Base-by-base conservation (phyloP, 108 stramenopile genomes). In the Nitzschia inconspicua region DNA sequence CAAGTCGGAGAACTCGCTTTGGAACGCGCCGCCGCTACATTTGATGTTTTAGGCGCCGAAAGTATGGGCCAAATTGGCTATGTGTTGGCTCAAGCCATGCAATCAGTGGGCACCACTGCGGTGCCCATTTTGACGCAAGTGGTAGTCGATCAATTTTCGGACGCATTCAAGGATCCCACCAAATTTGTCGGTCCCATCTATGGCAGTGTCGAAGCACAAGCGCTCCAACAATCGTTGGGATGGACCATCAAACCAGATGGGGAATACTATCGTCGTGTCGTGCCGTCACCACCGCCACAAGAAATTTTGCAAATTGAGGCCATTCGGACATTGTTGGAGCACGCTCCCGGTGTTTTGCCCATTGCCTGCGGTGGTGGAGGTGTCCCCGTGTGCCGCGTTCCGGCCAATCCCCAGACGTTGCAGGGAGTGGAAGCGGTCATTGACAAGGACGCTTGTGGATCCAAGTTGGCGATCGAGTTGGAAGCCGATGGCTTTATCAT, bases 291-390 rank as follows among this genome's bases (percentile, higher is more conserved):
- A 16, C 79, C 69, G 3, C 89, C 89, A n/a, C 31, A 68, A 47
- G 85, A 86, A 69, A 87, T 90, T 43, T 58, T 90, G 46, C 89
- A 90, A 74, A 56, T 90, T n/a, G 85, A 85, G 3, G 85, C 89
- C 31, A 77, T 87, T 57, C 55, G 52, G 44, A 64, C 82, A 0
- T 57, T 90, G 19, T 48, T 90, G 23, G 72, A 86, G 49, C 57
- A 77, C 44, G 32, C 41, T 37, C 73, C 77, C 9, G 32, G 62
- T 16, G 57, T 75, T 27, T 72, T 90, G 10, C 81, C 84, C 31
- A 87, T 90, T 63, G 89, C 85, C 19, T 86, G 85, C 56, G 89
- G 89, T 23, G 89, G 89, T 20, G 89, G 89, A 3, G 89, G 89
- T 36, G 80, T 86, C 5, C 89, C 89, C 8, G 85, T 90, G 0